Evolutionary conservation across 2,329 filamentous ascomycete genomes (phyloP), one percentile per base, ranked within the genome.

Genomic region (Trichoderma gracile): DNA sequence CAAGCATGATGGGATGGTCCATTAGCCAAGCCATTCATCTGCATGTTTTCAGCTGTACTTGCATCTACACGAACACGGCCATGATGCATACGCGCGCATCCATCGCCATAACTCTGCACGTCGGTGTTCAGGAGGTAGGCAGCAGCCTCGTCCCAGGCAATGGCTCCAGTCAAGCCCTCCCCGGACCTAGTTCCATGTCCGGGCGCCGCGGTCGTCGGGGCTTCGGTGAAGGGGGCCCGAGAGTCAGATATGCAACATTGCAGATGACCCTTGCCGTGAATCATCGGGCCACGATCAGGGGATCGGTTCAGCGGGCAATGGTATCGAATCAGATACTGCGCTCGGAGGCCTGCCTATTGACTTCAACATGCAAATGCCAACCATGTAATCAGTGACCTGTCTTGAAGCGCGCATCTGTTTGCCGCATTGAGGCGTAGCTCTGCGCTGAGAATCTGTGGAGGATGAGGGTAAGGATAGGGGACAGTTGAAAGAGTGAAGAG

Each of bases 281-380:
- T 50, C 58, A 53, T 33, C 46, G 38, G 58, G 46, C 19, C 38
- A 42, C 27, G 30, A 25, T 46, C 43, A 45, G 17, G 33, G 42
- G 27, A 47, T 45, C 21, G 45, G 25, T 40, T 62, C 58, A 62
- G 58, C 58, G 50, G 45, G 61, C 33, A 33, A 57, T 46, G 27
- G 46, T 42, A 46, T 38, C 53, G 46, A 64, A 57, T 64, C 56
- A 42, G 61, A 17, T 45, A 53, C 30, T 23, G 23, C 38, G 30
- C 60, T 49, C 15, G 52, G 52, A 42, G 19, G 46, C 60, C 43
- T 63, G 60, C 60, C 43, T 45, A 19, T 43, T 50, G 53, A 57
- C 9, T 54, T 38, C 45, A 52, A 57, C 53, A 64, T 17, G 27
- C 45, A 25, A 45, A 50, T n/a, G 30, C 61, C 61, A 45, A 58